Evolutionary conservation across 305 asterid species (phyloP).

Genomic region (Solanum chacoense): DNA sequence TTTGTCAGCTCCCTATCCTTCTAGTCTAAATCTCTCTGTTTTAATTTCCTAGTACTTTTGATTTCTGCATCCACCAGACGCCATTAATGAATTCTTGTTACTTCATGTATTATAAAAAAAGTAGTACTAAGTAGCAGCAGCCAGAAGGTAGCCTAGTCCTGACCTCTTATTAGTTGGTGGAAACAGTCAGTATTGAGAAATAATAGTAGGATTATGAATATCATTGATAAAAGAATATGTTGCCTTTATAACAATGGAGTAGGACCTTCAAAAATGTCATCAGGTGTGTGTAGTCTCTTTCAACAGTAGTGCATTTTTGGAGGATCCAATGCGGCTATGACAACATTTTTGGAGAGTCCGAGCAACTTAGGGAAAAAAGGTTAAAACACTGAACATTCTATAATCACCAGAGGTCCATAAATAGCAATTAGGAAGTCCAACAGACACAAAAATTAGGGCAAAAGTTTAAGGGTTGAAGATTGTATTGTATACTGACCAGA

Average conservation of each 20-base stretch:
- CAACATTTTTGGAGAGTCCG: neutral
- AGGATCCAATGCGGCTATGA: neutral
- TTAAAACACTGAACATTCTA: neutral
- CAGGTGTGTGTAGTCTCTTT: neutral
- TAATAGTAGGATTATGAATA: neutral
- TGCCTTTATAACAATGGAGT: neutral
- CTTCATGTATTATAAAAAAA: neutral
- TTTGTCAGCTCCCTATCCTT: neutral
- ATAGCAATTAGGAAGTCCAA: conserved; percentile 80
- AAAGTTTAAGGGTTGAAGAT: neutral
- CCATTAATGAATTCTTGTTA: neutral
- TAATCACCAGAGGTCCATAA: conserved; percentile 72
- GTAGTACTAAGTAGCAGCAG: neutral
- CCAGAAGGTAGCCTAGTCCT: neutral
- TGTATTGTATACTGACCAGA: conserved; percentile 32
- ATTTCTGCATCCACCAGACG: neutral
- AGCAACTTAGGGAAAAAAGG: neutral
- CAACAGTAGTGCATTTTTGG: neutral
- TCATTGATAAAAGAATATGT: neutral
- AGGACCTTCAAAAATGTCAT: neutral
- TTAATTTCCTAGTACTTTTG: neutral
- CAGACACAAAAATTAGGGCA: conserved; percentile 41
- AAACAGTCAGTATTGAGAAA: neutral
- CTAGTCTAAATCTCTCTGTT: neutral
- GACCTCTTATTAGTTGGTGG: neutral